Evolutionary conservation across 2,329 filamentous ascomycete genomes (phyloP), one percentile per base, ranked within the genome.

Genomic region (Alternaria dauci): DNA sequence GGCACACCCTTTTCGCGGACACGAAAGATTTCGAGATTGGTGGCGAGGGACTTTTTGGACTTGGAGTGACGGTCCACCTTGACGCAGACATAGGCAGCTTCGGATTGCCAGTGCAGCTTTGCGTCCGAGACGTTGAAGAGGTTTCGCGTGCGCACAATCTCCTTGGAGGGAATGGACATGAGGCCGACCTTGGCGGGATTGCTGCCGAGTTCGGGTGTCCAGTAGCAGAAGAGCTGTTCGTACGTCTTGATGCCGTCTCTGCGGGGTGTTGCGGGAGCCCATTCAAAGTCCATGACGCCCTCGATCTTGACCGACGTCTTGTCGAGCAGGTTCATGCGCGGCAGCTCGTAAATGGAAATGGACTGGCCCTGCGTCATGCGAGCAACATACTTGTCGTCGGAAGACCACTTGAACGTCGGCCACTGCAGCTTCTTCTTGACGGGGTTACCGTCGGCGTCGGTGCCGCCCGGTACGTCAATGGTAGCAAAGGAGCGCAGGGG

Each of bases 31-130:
- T 99, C 95, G 36, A 99, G 88, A 70, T 96, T 98, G 32, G 95
- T 99, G 63, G 94, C 94, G 73, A 96, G 88, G 3, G 93, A 97
- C 83, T 98, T 99, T 86, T 98, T 98, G 58, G 94, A 97, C 83
- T 99, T 99, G 79, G 93, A 97, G 85, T 99, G 95, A 68, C 95
- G 88, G 80, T 99, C 95, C 59, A 99, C 95, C 87, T 99, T 99
- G 80, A 98, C 94, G 77, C 95, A 98, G 62, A 99, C 89, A 78
- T 97, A 99, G 62, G 91, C 87, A 58, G 89, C 92, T 65, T 97
- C 93, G 4, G 93, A 97, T 82, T 99, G 95, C 95, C 95, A 99
- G 85, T 99, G 95, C 18, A 99, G 88, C 84, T 98, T 99, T 59
- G 92, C 95, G 79, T 99, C 95, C 46, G 92, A 93, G 59, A 99